Evolutionary conservation across 148 eudicot species (phyloP).

Genomic region (Diospyros lotus): DNA sequence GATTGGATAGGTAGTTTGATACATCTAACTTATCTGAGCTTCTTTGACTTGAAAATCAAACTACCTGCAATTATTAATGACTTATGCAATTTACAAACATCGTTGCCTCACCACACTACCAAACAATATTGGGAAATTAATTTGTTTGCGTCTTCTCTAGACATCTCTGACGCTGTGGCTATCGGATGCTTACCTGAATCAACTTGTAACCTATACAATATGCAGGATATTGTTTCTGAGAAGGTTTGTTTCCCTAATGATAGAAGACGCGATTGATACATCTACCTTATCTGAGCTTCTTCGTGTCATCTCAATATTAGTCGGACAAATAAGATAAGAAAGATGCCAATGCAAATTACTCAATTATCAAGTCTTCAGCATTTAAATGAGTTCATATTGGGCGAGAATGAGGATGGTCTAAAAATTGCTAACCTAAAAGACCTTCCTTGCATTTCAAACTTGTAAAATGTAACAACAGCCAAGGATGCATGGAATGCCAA

Average conservation of each 20-base stretch:
- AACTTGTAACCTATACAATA: background rate
- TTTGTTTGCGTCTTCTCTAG: too few relatives aligned
- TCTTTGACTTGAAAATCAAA: background rate
- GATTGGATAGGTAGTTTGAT: background rate
- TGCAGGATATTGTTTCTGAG: background rate
- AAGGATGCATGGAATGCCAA: constrained; percentile 10
- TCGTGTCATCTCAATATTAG: constrained; percentile 13
- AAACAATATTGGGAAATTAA: too few relatives aligned
- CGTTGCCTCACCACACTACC: too few relatives aligned
- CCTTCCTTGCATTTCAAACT: background rate
- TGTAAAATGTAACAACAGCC: background rate
- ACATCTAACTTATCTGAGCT: background rate
- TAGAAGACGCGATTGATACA: too few relatives aligned
- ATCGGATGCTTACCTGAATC: background rate
- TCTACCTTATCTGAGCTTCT: background rate
- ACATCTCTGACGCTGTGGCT: too few relatives aligned
- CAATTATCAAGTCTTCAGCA: constrained; percentile 5
- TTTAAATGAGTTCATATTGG: background rate
- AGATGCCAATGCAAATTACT: constrained; percentile 12
- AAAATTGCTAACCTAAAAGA: constrained; percentile 4
- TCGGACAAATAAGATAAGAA: background rate
- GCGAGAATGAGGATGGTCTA: background rate
- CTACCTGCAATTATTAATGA: too few relatives aligned
- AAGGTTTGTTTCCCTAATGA: too few relatives aligned
- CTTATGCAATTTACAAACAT: too few relatives aligned